Base-by-base conservation (phyloP, 2,329 filamentous ascomycete genomes). In the Fusarium newnesense region DNA sequence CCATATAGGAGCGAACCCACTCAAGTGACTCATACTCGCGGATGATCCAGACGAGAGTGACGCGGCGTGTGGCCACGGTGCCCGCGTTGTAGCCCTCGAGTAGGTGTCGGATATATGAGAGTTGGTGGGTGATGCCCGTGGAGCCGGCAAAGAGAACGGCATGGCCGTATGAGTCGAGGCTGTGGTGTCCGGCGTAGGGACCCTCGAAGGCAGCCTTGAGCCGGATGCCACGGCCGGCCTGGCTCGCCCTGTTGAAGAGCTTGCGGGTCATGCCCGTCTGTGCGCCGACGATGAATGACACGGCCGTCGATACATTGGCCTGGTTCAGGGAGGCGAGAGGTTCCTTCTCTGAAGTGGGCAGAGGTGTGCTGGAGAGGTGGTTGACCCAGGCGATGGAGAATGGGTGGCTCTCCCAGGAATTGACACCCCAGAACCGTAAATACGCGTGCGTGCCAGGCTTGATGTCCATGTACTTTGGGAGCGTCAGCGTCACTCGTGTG, bases 91-190 rank as follows among this genome's bases (percentile, higher is more conserved):
- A 92, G 7, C 92, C 92, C 59, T 90, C 84, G 66, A 96, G 87
- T 8, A 96, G 85, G 58, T 96, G 92, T 61, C 91, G 92, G 13
- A 98, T 88, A 81, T 97, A 97, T 37, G 94, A 94, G 34, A 98
- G 90, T 80, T 97, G 94, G 81, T 98, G 96, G 2, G 96, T 97
- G 83, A 99, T 98, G 70, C 96, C 96, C 9, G 96, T 95, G 64
- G 96, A 94, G 64, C 95, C 95, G 18, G 95, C 95, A 79, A 98
- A 95, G 66, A 99, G 91, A 72, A 99, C 89, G 46, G 92, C 91
- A 49, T 97, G 96, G 44, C 96, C 96, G 82, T 98, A 98, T 12
- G 95, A 98, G 82, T 95, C 92, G 73, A 98, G 91, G 69, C 91
- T 91, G 82, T 97, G 93, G 79, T 94, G 92, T 44, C 92, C 92